Base-by-base conservation (phyloP, 1,284 basidiomycete species). In the Cryptococcus deneoformans region DNA sequence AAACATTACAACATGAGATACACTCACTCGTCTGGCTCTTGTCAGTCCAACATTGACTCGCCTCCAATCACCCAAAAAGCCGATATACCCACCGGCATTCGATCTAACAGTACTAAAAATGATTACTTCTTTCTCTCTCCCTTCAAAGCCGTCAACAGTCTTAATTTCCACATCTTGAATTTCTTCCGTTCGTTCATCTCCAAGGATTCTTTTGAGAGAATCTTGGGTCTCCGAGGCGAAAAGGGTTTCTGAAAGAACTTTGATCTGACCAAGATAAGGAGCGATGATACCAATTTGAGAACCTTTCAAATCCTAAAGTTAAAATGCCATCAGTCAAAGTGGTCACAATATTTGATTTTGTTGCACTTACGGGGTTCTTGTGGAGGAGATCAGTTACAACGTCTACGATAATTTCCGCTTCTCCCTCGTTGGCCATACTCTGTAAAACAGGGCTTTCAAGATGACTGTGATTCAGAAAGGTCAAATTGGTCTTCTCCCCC, bases 101-200 rank as follows among this genome's bases (percentile, higher is more conserved):
- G 87, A 88, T 52, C 93, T 83, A 47, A 93, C 90, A 0, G 92
- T 93, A 45, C 88, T 91, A 71, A 96, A 93, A 51, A 96, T 81
- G 65, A 96, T 90, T 35, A 93, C 86, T 11, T 89, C 86, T 79
- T 96, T 96, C 79, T 97, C 91, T 49, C 92, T 83, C 1, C 92
- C 92, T 74, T 97, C 90, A 73, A 95, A 97, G 12, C 92, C 93
- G 69, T 94, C 91, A 8, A 94, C 90, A 0, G 91, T 93, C 76
- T 87, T 89, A 67, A 93, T 83, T 72, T 93, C 91, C 52, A 94
- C 82, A 49, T 83, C 73, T 1, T 75, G 69, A 4, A 89, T 71
- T 62, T 91, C 84, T 71, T 81, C 77, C n/a, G 81, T 84, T 43
- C 89, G 84, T 49, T 82, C 81, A 6, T 80, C 72, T 12, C 88